Base-by-base conservation (phyloP, 257 asterid genomes). In the Ehretia macrophylla region DNA sequence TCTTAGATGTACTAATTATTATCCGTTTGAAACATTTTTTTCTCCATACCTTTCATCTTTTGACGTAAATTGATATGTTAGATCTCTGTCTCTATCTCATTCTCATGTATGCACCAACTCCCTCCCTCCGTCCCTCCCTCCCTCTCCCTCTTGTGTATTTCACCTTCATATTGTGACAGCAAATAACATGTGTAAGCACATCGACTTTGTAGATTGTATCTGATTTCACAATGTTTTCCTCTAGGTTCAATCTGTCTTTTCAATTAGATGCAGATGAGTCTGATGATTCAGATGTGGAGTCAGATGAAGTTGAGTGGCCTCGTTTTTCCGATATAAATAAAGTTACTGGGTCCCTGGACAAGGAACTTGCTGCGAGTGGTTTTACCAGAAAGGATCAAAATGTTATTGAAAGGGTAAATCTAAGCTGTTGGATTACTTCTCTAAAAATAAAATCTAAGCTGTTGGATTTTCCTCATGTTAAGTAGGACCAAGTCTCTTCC, bases 291-390 rank as follows among this genome's bases (percentile, higher is more conserved):
- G 88, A 82, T 32, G 80, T 55, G 27, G 90, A 80, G 32, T 45
- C 69, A 14, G 88, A 81, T 51, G 93, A 81, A 51, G 67, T 56
- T 58, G 71, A 74, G 64, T 59, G 93, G 58, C 99, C 96, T 68
- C 83, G 58, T 48, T 85, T 92, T 66, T 79, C 86, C 4, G 74
- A 79, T 71, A 86, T 92, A 74, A 72, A 65, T 50, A 92, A 80
- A 74, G 87, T 55, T 67, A 70, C 78, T 51, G 96, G 96, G 74
- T 64, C 71, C 76, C 80, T 92, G 73, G 99, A 92, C 84, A 84
- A 74, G 83, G 91, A 86, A 64, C 97, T 88, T 73, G 94, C 92
- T 75, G 99, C 99, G 23, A 88, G 99, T 68, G 99, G 99, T 57
- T 92, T 92, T 75, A 86, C 89, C 63, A 80, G 83, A 76, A 81